A percentile compares a stretch with the other conserved stretches of the same genome.
Evolutionary conservation across 2,329 filamentous ascomycete species (phyloP).

Genomic region (Stemphylium beticola): DNA sequence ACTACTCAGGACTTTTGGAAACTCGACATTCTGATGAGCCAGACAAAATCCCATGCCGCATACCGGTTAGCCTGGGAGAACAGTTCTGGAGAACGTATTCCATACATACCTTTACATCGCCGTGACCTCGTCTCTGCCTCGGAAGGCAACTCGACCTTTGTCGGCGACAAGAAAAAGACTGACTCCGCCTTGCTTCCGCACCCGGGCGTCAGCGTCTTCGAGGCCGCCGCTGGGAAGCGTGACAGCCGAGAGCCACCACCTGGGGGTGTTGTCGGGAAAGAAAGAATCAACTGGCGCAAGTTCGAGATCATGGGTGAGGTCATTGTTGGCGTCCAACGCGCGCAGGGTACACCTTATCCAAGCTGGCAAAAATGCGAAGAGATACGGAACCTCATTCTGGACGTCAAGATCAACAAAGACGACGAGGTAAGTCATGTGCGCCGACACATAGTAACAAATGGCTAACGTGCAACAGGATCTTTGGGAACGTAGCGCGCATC

Average conservation of each 20-base stretch:
- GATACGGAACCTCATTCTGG: constrained; percentile 76
- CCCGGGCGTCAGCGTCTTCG: constrained; percentile 45
- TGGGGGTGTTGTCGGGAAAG: constrained; percentile 49
- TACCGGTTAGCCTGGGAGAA: constrained; percentile 99
- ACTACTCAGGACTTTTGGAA: constrained; percentile 85
- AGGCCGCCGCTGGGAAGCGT: constrained; percentile 32
- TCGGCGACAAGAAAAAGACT: constrained; percentile 59
- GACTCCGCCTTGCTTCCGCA: constrained; percentile 40
- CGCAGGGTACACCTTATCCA: constrained; percentile 82
- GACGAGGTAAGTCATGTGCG: constrained; percentile 72
- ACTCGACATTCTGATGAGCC: constrained; percentile 89
- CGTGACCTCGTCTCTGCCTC: constrained; percentile 91
- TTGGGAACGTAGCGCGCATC: constrained; percentile 63
- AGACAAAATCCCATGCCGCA: constrained; percentile 88
- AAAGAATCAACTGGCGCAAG: constrained; percentile 95
- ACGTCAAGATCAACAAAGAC: constrained; percentile 80
- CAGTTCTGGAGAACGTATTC: constrained; percentile 85
- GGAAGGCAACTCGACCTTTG: constrained; percentile 88
- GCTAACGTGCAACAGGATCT: constrained; percentile 56
- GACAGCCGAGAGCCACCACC: constrained; percentile 52
- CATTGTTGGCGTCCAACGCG: constrained; percentile 86
- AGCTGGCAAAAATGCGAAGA: constrained; percentile 72
- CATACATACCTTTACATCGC: constrained; percentile 88
- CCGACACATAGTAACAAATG: neutral
- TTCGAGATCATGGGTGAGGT: constrained; percentile 96